Conservation (phyloP, 164 flowering plant species). For the Macadamia tetraphylla region DNA sequence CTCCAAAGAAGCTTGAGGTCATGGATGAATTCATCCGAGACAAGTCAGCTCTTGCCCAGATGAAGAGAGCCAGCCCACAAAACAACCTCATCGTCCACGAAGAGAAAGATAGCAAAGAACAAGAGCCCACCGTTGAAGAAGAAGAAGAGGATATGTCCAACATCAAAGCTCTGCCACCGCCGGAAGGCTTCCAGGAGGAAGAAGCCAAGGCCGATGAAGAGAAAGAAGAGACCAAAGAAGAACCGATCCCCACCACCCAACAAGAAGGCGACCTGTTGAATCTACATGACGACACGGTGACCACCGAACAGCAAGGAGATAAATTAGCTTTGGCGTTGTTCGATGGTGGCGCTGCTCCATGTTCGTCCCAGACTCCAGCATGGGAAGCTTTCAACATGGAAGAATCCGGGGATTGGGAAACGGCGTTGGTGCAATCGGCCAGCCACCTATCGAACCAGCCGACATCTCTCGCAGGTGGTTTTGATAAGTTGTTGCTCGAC, state of each 20-base stretch:
- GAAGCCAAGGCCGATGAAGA: conserved; percentile 6
- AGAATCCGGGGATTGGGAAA: conserved; percentile 68
- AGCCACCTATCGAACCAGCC: conserved; percentile 34
- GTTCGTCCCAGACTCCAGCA: conserved; percentile 14
- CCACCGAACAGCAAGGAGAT: conserved; percentile 41
- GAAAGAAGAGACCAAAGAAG: not conserved
- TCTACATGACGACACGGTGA: conserved; percentile 30
- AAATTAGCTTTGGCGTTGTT: conserved; percentile 64
- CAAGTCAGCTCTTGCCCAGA: conserved; percentile 19
- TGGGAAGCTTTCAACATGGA: conserved; percentile 56
- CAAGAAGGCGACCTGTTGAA: conserved; percentile 50
- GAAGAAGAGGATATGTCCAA: conserved; percentile 31
- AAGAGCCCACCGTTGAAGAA: not conserved
- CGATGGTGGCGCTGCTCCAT: conserved; percentile 31
- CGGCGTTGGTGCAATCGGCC: conserved; percentile 40
- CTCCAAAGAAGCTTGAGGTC: conserved; percentile 35
- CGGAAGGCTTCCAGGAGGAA: conserved; percentile 25
- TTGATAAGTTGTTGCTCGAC: conserved; percentile 33
- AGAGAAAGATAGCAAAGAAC: not conserved
- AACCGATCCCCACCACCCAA: not conserved
- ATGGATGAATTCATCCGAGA: conserved; percentile 48
- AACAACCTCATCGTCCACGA: conserved; percentile 3
- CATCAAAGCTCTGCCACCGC: conserved; percentile 63
- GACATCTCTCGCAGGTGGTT: conserved; percentile 32
- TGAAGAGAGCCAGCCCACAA: conserved; percentile 3